phyloP scores from a whole-genome alignment of 1,284 basidiomycete genomes.

The Mycena citricolor region DNA sequence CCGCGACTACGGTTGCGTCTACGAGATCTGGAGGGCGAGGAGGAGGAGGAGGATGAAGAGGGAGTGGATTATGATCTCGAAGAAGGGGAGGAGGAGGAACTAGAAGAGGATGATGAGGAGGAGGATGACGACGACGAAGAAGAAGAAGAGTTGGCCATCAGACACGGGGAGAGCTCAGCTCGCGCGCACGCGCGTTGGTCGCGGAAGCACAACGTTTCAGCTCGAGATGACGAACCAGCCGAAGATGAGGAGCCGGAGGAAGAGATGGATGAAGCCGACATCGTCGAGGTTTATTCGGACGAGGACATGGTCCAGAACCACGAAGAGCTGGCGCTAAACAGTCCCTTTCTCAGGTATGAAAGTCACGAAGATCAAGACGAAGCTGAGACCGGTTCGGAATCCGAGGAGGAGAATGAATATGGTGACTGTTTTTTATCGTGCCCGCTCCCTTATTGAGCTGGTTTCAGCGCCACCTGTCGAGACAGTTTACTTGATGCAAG shows the following conservation, averaged over 20 bases:
- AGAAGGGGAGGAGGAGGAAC: constrained; percentile 17
- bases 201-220: constrained; percentile 10
- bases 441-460: not conserved
- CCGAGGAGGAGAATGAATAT: constrained; percentile 18
- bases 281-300: constrained; percentile 17
- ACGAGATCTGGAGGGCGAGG: constrained; percentile 15
- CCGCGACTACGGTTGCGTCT: not conserved
- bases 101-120: constrained; percentile 8
- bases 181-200: constrained; percentile 17
- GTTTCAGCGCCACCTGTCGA: too few relatives aligned
- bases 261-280: constrained; percentile 7
- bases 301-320: too few relatives aligned
- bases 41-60: constrained; percentile 23
- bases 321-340: too few relatives aligned
- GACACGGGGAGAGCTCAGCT: constrained; percentile 19
- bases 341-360: too few relatives aligned
- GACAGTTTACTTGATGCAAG: too few relatives aligned
- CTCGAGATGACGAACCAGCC: constrained; percentile 9
- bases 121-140: constrained; percentile 20
- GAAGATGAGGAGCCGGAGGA: constrained; percentile 5
- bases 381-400: constrained; percentile 20
- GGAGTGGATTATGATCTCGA: constrained; percentile 20
- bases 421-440: constrained; percentile 4
- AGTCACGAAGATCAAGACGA: constrained; percentile 16
- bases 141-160: constrained; percentile 17